Base-by-base conservation (phyloP, 805 yeast species). In the Clavispora santaluciae region DNA sequence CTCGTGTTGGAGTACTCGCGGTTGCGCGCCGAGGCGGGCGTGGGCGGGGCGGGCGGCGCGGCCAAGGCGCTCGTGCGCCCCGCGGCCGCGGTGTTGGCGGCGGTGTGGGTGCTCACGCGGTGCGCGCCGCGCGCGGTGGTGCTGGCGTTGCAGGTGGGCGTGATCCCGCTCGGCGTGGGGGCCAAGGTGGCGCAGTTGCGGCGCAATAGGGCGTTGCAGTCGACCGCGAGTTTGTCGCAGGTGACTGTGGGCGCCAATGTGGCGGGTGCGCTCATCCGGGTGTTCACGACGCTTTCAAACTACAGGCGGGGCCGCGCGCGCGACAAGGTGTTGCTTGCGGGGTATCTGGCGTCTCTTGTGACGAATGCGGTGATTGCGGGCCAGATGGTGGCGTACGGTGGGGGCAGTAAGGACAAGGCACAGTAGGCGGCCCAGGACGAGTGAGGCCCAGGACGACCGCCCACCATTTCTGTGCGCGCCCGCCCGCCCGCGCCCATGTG, bases 161-260 rank as follows among this genome's bases (percentile, higher is more conserved):
- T 54, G 35, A 68, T 69, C 37, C 75, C 75, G 6, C 43, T 69
- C 11, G 56, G 64, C 7, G 57, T 68, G 9, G 49, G 58, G 9
- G 60, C 72, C 12, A 69, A 66, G 46, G 39, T 68, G 22, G 72
- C 73, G 6, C 75, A 69, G 42, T 68, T 69, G 41, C 52, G 45
- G 33, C 57, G 57, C 22, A 69, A 69, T 43, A 50, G 57, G 18
- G 52, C 46, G 17, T 57, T 68, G 45, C 54, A 57, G 33, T 63
- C 72, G 3, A 64, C 73, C 1, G 50, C 49, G 13, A 72, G 66
- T 44, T 62, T 69, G 34, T 60, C 69, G 9, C 58, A 51, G 21
- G 51, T 66, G 33, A 68, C 72, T n/a, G 57, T 68, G 24, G 56
- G 63, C 21, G 75, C 73, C 41, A 69, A 68, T 46, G 59, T 61